A percentile compares a stretch with the other conserved stretches of the same genome.
phyloP scores from a whole-genome alignment of 805 yeast species.

The Wickerhamiella allomyrinae region DNA sequence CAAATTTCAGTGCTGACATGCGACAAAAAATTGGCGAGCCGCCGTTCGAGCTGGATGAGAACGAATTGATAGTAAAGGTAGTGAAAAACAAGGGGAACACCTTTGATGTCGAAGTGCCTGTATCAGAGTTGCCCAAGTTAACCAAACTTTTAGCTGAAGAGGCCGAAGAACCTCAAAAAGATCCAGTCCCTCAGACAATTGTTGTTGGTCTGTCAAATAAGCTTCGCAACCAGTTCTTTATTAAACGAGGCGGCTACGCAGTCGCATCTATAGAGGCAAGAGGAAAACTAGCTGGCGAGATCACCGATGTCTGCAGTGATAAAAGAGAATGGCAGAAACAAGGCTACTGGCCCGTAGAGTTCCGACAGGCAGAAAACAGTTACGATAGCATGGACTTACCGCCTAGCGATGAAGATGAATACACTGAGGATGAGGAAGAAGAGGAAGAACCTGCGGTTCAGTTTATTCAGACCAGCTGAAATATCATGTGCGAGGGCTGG shows the following conservation, averaged over 20 bases:
- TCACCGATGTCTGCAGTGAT: slow-evolving; percentile 23
- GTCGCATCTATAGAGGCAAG: slow-evolving; percentile 17
- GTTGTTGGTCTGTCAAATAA: slow-evolving; percentile 24
- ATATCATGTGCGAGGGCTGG: not conserved
- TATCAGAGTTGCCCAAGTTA: slow-evolving; percentile 9
- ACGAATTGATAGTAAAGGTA: slow-evolving; percentile 22
- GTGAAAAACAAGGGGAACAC: slow-evolving; percentile 22
- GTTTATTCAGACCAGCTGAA: not conserved
- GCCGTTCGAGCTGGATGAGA: slow-evolving; percentile 18
- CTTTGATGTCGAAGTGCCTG: slow-evolving; percentile 22
- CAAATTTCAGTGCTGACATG: not conserved
- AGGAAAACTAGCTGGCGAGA: slow-evolving; percentile 23
- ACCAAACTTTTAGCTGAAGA: slow-evolving; percentile 4
- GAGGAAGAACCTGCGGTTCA: slow-evolving; percentile 6
- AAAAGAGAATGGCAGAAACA: slow-evolving; percentile 22
- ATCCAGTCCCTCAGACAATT: slow-evolving; percentile 6
- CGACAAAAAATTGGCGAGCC: slow-evolving; percentile 17
- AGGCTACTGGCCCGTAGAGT: slow-evolving; percentile 25
- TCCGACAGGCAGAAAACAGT: slow-evolving; percentile 11
- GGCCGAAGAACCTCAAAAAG: not conserved
- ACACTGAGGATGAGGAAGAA: slow-evolving; percentile 14
- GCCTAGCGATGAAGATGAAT: slow-evolving; percentile 18
- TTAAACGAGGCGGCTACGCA: slow-evolving; percentile 25
- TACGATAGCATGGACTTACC: slow-evolving; percentile 16
- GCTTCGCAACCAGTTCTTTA: slow-evolving; percentile 24